Percentiles rank a stretch among this genome's conserved stretches.
phyloP scores from a whole-genome alignment of 148 eudicot genomes.

The Vaccinium myrtillus region DNA sequence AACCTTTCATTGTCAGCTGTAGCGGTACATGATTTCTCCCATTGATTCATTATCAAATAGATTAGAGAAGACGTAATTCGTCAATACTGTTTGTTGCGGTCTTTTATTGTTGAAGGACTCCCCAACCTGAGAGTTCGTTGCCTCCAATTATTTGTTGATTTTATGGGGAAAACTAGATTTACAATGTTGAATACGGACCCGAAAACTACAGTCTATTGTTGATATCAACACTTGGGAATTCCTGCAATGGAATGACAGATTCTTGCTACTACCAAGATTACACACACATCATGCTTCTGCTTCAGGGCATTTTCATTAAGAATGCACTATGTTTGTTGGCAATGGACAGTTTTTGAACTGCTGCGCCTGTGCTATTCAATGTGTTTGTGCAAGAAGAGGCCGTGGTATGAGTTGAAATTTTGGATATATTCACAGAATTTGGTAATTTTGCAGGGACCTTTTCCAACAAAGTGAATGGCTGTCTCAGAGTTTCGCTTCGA shows the following conservation, averaged over 20 bases:
- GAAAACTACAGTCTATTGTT: background rate
- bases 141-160: background rate
- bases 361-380: background rate
- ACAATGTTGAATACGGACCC: too few species aligned
- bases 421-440: background rate
- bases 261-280: background rate
- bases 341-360: too few species aligned
- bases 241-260: background rate
- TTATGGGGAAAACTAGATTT: background rate
- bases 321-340: background rate
- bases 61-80: background rate
- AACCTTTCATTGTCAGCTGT: conserved; percentile 80
- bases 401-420: background rate
- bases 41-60: background rate
- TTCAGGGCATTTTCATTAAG: background rate
- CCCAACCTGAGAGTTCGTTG: conserved; percentile 3
- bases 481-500: background rate
- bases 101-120: background rate
- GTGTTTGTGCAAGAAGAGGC: background rate
- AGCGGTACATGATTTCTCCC: conserved; percentile 43
- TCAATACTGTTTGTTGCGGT: background rate
- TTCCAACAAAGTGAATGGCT: background rate
- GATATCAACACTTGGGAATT: background rate
- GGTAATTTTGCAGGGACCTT: background rate
- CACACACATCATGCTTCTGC: background rate